Evolutionary conservation across 1,284 basidiomycete genomes (phyloP), one percentile per base, ranked within the genome.

Genomic region (Psilocybe mexicana): DNA sequence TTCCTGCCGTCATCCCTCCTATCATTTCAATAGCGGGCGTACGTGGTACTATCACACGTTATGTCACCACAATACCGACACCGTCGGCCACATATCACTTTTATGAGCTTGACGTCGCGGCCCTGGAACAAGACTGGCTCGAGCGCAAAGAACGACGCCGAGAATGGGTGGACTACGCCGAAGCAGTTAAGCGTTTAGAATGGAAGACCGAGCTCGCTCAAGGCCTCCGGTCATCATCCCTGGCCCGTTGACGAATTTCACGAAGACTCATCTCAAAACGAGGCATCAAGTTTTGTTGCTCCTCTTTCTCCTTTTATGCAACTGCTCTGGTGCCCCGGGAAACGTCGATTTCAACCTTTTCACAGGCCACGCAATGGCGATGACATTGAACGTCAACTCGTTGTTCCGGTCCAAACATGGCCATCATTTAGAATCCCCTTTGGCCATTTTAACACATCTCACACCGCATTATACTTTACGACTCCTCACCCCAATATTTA

Each of bases 161-260:
- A 67, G 90, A 93, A 75, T 92, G 90, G 90, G 90, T 93, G 66
- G 90, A 92, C 72, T 92, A 86, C 66, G 81, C 85, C 52, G 91
- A 92, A 75, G 90, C 91, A 18, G 74, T 85, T 63, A 74, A 78
- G 66, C 78, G 91, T 63, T 70, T 93, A 48, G 80, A 85, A 60
- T 93, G 91, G 91, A 93, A 93, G 70, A 74, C 80, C 10, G 91
- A 93, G 75, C 80, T 93, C 52, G 83, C 83, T 18, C 87, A 90
- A 71, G 91, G 84, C 50, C 64, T 67, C 57, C 78, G 79, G 67
- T 76, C 87, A 43, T 90, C 85, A 43, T 84, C 88, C 18, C 75
- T 92, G 58, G 88, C 88, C 43, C 80, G 55, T 33, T 63, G 55
- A 56, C 30, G 30, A 33, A 33, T 33, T 33, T 33, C 30, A 33